Evolutionary conservation across 495 filamentous ascomycete genomes (phyloP).

Genomic region (Halenospora varia): DNA sequence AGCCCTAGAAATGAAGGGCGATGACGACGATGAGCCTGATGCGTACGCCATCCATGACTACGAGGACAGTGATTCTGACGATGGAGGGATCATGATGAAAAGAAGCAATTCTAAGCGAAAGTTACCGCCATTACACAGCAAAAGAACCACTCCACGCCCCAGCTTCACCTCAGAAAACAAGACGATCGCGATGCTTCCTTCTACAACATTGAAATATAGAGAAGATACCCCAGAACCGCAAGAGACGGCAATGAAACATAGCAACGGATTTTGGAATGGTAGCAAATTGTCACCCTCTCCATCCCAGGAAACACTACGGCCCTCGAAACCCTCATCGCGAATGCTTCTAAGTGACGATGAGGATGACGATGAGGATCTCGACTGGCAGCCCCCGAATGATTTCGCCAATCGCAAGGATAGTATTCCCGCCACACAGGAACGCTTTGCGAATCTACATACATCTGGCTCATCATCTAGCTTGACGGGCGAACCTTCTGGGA

Average conservation of each 20-base stretch:
- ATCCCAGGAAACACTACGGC: constrained; percentile 71
- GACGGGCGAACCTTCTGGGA: constrained; percentile 42
- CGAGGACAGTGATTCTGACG: constrained; percentile 63
- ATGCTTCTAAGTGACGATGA: constrained; percentile 60
- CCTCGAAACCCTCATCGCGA: constrained; percentile 64
- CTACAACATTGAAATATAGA: constrained; percentile 86
- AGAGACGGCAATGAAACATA: constrained; percentile 55
- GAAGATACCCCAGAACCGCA: constrained; percentile 71
- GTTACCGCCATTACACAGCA: constrained; percentile 22
- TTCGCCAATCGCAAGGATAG: constrained; percentile 35
- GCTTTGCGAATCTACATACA: constrained; percentile 20
- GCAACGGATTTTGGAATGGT: constrained; percentile 39
- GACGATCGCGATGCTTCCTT: constrained; percentile 89
- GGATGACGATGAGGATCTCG: constrained; percentile 58
- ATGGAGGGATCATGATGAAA: constrained; percentile 86
- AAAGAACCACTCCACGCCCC: constrained; percentile 34
- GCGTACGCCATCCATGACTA: constrained; percentile 34
- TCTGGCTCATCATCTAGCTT: constrained; percentile 27
- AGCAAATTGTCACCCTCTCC: constrained; percentile 40
- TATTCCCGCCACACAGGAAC: constrained; percentile 28
- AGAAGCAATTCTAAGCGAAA: constrained; percentile 45
- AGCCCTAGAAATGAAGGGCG: constrained; percentile 79
- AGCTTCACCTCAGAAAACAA: constrained; percentile 64
- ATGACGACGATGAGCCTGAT: constrained; percentile 65
- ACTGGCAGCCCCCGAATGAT: constrained; percentile 34